A percentile compares a stretch with the other conserved stretches of the same genome.
These are phyloP conservation scores for Cryptosporidium parvum DNA, from an alignment of 169 alveolate genomes.

Conservation along the genomic window DNA sequence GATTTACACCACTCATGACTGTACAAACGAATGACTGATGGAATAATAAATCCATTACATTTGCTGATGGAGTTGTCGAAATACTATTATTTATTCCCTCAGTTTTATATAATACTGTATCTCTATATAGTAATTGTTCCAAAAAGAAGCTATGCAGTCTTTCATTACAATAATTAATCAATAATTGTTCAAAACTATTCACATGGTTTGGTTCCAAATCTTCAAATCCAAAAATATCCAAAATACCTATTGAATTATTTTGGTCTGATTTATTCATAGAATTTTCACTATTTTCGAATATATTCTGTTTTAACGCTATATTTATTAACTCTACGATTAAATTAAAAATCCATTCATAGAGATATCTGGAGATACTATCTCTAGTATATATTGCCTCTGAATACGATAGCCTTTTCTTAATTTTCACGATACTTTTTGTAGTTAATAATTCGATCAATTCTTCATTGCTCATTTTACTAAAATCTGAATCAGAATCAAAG, in stretches of 20 bases:
- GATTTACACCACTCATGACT: conserved; percentile 65
- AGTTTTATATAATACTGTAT: conserved; percentile 83
- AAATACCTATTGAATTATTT: conserved; percentile 81
- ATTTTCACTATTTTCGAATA: not conserved
- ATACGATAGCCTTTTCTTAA: conserved; percentile 78
- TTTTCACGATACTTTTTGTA: conserved; percentile 79
- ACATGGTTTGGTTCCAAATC: conserved; percentile 82
- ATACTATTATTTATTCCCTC: conserved; percentile 49
- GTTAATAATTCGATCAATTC: conserved; percentile 79
- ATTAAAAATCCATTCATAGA: conserved; percentile 81
- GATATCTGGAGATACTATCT: conserved; percentile 82
- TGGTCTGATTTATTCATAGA: not conserved
- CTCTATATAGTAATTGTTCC: conserved; percentile 87
- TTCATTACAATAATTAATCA: conserved; percentile 92
- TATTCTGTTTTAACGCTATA: conserved; percentile 75
- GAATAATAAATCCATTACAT: conserved; percentile 59
- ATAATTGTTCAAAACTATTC: conserved; percentile 89
- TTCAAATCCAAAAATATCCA: conserved; percentile 90
- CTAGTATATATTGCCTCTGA: conserved; percentile 81
- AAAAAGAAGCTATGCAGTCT: conserved; percentile 87
- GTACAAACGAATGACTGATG: conserved; percentile 75
- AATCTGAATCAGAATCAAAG: not conserved
- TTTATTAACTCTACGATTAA: conserved; percentile 80
- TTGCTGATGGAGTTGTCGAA: conserved; percentile 38
- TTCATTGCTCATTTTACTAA: not conserved